Percentiles rank a stretch among this genome's conserved stretches.
Conservation (phyloP, 164 flowering plant species). For the Chloranthus sessilifolius region DNA sequence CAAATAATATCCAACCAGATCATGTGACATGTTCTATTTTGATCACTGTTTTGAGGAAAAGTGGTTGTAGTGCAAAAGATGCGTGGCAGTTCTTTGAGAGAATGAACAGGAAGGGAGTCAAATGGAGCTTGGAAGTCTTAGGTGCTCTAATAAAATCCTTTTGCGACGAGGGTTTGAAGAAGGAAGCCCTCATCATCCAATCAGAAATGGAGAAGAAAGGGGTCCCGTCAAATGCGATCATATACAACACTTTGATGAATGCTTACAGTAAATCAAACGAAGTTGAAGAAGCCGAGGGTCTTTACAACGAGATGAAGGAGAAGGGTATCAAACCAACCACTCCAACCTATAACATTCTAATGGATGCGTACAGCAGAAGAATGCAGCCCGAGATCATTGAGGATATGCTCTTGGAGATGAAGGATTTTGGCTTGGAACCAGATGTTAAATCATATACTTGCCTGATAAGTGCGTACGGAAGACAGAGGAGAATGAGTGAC, state of each 20-base stretch:
- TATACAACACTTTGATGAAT: constrained; percentile 83
- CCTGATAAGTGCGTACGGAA: constrained; percentile 85
- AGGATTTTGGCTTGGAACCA: constrained; percentile 59
- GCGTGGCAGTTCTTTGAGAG: constrained; percentile 80
- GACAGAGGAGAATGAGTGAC: constrained; percentile 79
- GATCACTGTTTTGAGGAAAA: constrained; percentile 75
- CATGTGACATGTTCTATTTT: constrained; percentile 78
- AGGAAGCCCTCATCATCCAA: constrained; percentile 82
- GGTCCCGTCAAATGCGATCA: constrained; percentile 51
- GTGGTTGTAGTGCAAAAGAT: constrained; percentile 75
- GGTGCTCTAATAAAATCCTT: constrained; percentile 86
- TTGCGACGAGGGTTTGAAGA: constrained; percentile 84
- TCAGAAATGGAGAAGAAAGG: constrained; percentile 89
- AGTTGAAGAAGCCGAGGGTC: constrained; percentile 94
- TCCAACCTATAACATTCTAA: constrained; percentile 71
- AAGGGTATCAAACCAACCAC: constrained; percentile 63
- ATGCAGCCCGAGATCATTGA: constrained; percentile 86
- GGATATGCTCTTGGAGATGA: constrained; percentile 71
- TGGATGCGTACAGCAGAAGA: constrained; percentile 86
- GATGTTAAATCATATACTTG: constrained; percentile 79
- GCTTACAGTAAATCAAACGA: constrained; percentile 66
- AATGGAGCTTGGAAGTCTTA: constrained; percentile 68
- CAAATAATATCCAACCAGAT: constrained; percentile 57
- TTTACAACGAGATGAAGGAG: constrained; percentile 73
- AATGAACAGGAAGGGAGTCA: constrained; percentile 70